Base-by-base conservation (phyloP, 2,329 filamentous ascomycete genomes). In the Aureobasidium sp. region DNA sequence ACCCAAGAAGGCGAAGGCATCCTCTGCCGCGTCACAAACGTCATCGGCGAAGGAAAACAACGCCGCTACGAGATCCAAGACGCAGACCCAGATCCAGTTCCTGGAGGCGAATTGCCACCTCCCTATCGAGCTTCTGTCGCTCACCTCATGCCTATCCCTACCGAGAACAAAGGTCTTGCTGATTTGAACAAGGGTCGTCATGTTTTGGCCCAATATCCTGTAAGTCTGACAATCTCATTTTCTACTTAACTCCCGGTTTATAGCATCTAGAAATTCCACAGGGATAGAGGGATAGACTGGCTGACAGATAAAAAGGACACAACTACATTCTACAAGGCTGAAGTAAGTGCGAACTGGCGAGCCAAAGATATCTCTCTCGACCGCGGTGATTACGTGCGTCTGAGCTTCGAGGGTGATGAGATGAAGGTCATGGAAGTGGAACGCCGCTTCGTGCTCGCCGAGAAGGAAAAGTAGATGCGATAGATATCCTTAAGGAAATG, bases 31-130 rank as follows among this genome's bases (percentile, higher is more conserved):
- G 77, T 81, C 47, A 81, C 79, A 5, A 72, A 72, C 36, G 78
- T 81, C n/a, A 80, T 80, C 29, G 79, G 79, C 63, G 79, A 81
- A 66, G 79, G 79, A 62, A 81, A 81, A 64, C 78, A 80, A 67
- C 76, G 79, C 27, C 77, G 78, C 4, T 81, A 81, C 70, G 79
- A 81, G 67, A 79, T 81, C 62, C 79, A 79, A 64, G 79, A 81
- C 65, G 73, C 76, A 12, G 79, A 81, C 61, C 75, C 76, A 1
- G 76, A 78, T 32, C 71, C 71, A 0, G 70, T 70, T 13, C 75
- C 75, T 1, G 60, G 69, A 13, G 64, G 66, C 26, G 62, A 65
- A 15, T 32, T 64, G 2, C 69, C 70, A 2, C 68, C 70, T 12
- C 76, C 76, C 8, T 77, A 77, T 62, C 73, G 78, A 36, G 79